A percentile compares a stretch with the other conserved stretches of the same genome.
These are phyloP conservation scores for Russula virescens DNA, from an alignment of 768 basidiomycete genomes.

Conservation along the genomic window DNA sequence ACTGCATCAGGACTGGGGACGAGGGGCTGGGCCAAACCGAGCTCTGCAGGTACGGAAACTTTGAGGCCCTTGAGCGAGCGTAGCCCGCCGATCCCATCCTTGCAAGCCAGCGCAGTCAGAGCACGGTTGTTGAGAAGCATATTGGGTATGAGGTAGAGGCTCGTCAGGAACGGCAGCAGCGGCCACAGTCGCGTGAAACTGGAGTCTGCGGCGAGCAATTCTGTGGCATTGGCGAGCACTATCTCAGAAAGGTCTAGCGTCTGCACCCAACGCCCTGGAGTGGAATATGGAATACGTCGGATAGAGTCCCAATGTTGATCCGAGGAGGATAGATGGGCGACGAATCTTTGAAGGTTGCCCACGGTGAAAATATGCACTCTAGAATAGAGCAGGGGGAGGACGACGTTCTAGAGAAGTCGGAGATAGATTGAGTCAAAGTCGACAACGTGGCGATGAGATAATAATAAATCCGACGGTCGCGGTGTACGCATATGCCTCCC, in stretches of 20 bases:
- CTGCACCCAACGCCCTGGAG: slow-evolving; percentile 85
- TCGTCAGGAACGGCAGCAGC: slow-evolving; percentile 33
- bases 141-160: slow-evolving; percentile 15
- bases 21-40: not conserved
- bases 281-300: slow-evolving; percentile 78
- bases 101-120: slow-evolving; percentile 7
- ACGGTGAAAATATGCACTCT: slow-evolving; percentile 42
- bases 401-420: slow-evolving; percentile 49
- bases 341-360: slow-evolving; percentile 48
- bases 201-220: slow-evolving; percentile 54
- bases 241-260: slow-evolving; percentile 59
- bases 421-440: not conserved
- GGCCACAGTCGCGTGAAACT: slow-evolving; percentile 61
- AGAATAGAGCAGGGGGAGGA: slow-evolving; percentile 62
- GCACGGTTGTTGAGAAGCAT: slow-evolving; percentile 19
- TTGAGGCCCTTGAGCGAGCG: slow-evolving; percentile 20
- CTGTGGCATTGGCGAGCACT: slow-evolving; percentile 37
- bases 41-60: slow-evolving; percentile 15
- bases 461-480: slow-evolving; percentile 1
- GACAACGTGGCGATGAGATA: not conserved
- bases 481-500: not conserved
- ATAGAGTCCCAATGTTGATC: slow-evolving; percentile 87
- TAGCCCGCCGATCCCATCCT: slow-evolving; percentile 21
- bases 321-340: slow-evolving; percentile 48
- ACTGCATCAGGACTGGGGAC: not conserved